A percentile compares a stretch with the other conserved stretches of the same genome.
Evolutionary conservation across 805 yeast species (phyloP).

Genomic region (Priceomyces carsonii): DNA sequence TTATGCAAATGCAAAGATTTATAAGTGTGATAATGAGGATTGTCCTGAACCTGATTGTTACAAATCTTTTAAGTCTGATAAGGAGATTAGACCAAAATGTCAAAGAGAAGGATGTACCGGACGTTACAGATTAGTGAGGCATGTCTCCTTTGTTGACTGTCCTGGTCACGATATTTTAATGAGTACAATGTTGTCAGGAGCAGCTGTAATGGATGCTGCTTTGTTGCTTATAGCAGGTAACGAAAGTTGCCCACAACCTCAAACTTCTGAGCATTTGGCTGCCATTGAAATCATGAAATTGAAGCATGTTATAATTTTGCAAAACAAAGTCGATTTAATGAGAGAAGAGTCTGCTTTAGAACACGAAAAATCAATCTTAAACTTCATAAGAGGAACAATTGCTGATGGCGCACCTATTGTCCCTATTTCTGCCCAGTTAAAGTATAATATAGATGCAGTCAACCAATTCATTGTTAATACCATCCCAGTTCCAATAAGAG

Average conservation of each 20-base stretch:
- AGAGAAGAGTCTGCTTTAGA: constrained; percentile 95
- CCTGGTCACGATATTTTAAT: constrained; percentile 99
- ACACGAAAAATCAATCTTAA: constrained; percentile 89
- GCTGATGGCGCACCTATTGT: constrained; percentile 99
- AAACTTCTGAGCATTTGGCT: constrained; percentile 98
- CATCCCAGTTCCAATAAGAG: constrained; percentile 96
- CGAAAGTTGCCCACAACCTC: constrained; percentile 99
- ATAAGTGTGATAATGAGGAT: constrained; percentile 80
- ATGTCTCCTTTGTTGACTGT: constrained; percentile 98
- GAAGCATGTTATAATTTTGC: constrained; percentile 93
- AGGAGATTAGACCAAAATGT: constrained; percentile 92
- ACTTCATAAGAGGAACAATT: constrained; percentile 94
- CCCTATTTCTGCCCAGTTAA: constrained; percentile 98
- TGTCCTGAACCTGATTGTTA: constrained; percentile 96
- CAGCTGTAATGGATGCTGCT: constrained; percentile 99
- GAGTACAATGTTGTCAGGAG: constrained; percentile 99
- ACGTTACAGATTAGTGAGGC: constrained; percentile 87
- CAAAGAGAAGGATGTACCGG: constrained; percentile 86
- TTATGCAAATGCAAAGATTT: constrained; percentile 97
- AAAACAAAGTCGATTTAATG: constrained; percentile 98
- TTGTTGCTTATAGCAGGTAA: constrained; percentile 94
- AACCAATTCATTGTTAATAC: constrained; percentile 93
- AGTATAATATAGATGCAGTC: constrained; percentile 97
- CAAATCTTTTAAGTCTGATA: constrained; percentile 90
- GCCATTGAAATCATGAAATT: constrained; percentile 99